These are phyloP conservation scores for Penicillium samsonianum DNA, from an alignment of 495 filamentous ascomycete genomes.

Conservation along the genomic window DNA sequence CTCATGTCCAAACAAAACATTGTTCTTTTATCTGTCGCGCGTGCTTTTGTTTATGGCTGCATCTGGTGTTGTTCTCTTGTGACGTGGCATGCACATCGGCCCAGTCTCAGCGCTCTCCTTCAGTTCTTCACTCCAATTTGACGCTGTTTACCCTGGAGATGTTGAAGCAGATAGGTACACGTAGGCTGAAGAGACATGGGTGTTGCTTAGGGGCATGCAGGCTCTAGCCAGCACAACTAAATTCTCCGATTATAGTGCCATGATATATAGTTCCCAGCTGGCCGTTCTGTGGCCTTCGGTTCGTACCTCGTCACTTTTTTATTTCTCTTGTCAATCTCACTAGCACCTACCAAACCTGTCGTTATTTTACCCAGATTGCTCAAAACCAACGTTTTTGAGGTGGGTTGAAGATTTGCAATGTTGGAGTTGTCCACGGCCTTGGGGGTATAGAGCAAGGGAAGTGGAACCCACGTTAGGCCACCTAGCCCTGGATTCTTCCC, in stretches of 20 bases:
- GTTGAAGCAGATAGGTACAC: constrained; percentile 35
- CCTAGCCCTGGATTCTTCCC: not conserved
- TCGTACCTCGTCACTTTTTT: not conserved
- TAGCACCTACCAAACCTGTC: not conserved
- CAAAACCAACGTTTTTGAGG: not conserved
- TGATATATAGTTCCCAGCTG: constrained; percentile 19
- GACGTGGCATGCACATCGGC: constrained; percentile 44
- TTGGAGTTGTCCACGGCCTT: not conserved
- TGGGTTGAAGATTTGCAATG: not conserved
- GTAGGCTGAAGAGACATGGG: constrained; percentile 25
- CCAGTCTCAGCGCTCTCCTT: constrained; percentile 27
- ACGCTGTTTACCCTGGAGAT: constrained; percentile 20
- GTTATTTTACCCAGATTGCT: not conserved
- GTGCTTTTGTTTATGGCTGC: constrained; percentile 23
- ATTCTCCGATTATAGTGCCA: constrained; percentile 16
- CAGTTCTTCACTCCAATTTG: constrained; percentile 23
- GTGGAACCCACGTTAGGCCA: not conserved
- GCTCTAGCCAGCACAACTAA: constrained; percentile 5
- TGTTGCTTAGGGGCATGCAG: constrained; percentile 1
- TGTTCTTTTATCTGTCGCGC: not conserved
- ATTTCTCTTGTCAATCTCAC: not conserved
- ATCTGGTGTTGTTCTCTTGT: constrained; percentile 34
- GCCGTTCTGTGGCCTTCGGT: not conserved
- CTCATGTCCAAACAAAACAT: constrained; percentile 1
- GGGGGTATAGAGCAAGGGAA: not conserved